Evolutionary conservation across 176 grass and related monocot species (phyloP).

Genomic region (Bromus sterilis): DNA sequence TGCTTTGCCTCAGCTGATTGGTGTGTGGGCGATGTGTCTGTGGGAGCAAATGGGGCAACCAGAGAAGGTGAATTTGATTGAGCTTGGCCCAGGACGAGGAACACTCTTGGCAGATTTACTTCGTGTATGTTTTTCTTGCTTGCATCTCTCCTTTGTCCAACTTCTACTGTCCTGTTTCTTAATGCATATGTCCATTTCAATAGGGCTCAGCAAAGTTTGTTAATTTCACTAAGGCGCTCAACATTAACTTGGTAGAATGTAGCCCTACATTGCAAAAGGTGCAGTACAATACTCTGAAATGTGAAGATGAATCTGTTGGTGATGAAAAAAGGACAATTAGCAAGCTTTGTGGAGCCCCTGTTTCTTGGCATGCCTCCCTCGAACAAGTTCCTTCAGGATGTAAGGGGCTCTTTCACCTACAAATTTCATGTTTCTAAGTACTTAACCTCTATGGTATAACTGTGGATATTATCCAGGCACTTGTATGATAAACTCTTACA

Average conservation of each 20-base stretch:
- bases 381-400: conserved; percentile 96
- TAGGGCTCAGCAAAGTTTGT: conserved; percentile 81
- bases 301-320: conserved; percentile 41
- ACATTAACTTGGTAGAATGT: conserved; percentile 92
- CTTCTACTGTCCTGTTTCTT: conserved; percentile 6
- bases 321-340: conserved; percentile 60
- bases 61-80: conserved; percentile 75
- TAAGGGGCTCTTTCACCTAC: conserved; percentile 35
- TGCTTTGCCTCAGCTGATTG: conserved; percentile 57
- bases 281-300: conserved; percentile 79
- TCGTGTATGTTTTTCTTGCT: conserved; percentile 37
- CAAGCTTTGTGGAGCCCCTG: conserved; percentile 47
- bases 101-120: conserved; percentile 90
- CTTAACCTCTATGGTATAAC: background rate
- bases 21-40: conserved; percentile 82
- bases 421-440: conserved; percentile 16
- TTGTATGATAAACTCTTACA: background rate
- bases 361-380: conserved; percentile 71
- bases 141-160: background rate
- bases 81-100: conserved; percentile 88
- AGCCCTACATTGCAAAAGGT: conserved; percentile 70
- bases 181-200: conserved; percentile 3
- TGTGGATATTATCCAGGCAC: background rate
- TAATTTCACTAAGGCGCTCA: conserved; percentile 66
- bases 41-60: conserved; percentile 94